These are phyloP conservation scores for Setaria viridis DNA, from an alignment of 202 grass and related monocot species.

Conservation along the genomic window DNA sequence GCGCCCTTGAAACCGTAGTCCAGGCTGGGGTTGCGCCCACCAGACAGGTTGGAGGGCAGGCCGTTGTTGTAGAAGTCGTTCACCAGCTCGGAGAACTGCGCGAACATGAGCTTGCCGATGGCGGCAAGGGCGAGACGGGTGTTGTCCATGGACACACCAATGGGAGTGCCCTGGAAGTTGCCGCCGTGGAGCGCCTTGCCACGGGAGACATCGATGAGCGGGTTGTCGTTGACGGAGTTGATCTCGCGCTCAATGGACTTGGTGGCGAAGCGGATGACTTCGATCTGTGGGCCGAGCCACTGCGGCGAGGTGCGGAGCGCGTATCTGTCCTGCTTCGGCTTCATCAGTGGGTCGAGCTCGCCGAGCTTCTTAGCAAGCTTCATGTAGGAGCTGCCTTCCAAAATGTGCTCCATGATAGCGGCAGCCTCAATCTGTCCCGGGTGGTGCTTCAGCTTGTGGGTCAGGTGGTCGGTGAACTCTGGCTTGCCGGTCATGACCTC, in stretches of 20 bases:
- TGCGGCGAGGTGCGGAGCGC: constrained; percentile 93
- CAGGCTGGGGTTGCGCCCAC: constrained; percentile 86
- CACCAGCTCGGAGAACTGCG: constrained; percentile 88
- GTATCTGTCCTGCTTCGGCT: constrained; percentile 94
- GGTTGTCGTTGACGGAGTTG: constrained; percentile 92
- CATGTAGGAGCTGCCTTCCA: constrained; percentile 93
- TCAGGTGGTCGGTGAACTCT: constrained; percentile 89
- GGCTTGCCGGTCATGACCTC: constrained; percentile 93
- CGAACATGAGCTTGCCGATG: constrained; percentile 91
- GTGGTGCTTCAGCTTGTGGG: constrained; percentile 95
- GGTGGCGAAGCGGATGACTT: constrained; percentile 74
- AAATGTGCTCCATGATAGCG: constrained; percentile 91
- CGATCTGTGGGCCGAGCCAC: constrained; percentile 93
- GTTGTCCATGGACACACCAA: constrained; percentile 94
- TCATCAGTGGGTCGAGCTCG: constrained; percentile 86
- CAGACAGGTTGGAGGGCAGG: constrained; percentile 81
- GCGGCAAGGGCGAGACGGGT: constrained; percentile 78
- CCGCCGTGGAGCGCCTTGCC: constrained; percentile 77
- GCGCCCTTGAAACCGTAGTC: constrained; percentile 92
- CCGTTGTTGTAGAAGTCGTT: constrained; percentile 98
- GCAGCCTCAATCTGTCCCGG: constrained; percentile 92
- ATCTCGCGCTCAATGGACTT: constrained; percentile 87
- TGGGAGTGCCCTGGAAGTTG: constrained; percentile 84
- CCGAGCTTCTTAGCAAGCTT: constrained; percentile 78
- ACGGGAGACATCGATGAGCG: constrained; percentile 76